A percentile compares a stretch with the other conserved stretches of the same genome.
phyloP scores from a whole-genome alignment of 345 rosid species.

The Microthlaspi erraticum region DNA sequence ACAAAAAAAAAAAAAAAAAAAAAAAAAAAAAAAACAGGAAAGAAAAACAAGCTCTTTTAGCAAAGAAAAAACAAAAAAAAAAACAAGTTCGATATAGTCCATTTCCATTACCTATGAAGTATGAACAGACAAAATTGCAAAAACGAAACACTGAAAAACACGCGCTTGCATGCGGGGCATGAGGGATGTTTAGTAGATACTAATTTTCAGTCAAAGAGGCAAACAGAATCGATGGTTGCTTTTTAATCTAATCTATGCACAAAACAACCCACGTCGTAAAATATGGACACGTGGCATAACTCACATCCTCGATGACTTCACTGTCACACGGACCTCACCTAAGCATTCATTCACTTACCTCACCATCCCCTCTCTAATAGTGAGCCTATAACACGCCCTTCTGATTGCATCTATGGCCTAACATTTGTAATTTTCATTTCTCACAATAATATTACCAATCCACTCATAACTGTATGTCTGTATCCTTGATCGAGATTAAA shows the following conservation, averaged over 20 bases:
- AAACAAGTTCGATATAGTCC: background rate
- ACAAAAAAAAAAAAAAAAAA: background rate
- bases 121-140: background rate
- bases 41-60: too few relatives aligned
- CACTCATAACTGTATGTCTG: background rate
- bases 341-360: conserved; percentile 30
- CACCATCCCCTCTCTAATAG: conserved; percentile 35
- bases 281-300: conserved; percentile 32
- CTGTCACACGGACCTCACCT: conserved; percentile 32
- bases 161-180: conserved; percentile 1
- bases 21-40: too few relatives aligned
- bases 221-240: conserved; percentile 32
- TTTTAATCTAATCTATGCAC: conserved; percentile 4
- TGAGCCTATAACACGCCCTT: conserved; percentile 27
- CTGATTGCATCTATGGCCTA: conserved; percentile 24
- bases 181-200: background rate
- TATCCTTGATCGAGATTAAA: too few relatives aligned
- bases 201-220: conserved; percentile 30
- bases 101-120: background rate
- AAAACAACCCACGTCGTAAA: conserved; percentile 31
- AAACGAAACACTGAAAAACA: background rate
- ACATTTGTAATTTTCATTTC: conserved; percentile 19
- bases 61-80: too few relatives aligned
- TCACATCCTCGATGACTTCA: conserved; percentile 29
- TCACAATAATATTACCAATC: conserved; percentile 3